Base-by-base conservation (phyloP, 441 rosid genomes). In the Eutrema salsugineum region DNA sequence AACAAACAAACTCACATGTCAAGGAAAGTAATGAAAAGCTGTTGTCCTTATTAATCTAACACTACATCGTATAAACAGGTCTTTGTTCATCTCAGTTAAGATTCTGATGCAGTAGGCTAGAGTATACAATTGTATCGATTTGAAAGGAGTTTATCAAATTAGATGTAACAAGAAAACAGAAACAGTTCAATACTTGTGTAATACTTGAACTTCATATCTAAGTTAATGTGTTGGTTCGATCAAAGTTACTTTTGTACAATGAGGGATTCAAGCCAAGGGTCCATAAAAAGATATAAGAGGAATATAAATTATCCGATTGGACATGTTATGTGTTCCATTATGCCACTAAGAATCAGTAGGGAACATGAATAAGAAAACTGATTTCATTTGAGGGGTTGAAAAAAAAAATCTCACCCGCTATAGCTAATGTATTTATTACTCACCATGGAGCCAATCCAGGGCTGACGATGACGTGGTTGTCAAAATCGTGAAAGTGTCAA, bases 371-470 rank as follows among this genome's bases (percentile, higher is more conserved):
- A 35, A 9, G 11, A 8, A 54, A 53, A 54, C 14, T 7, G 2
- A 11, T 27, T 19, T 54, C 30, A 28, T 11, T 40, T 2, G 27
- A 12, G 5, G 22, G 22, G 22, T n/a, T n/a, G 22, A 20, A 20
- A 67, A 40, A 27, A 22, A 17, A 16, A 14, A 38, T 16, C 28
- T 16, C 28, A 11, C 22, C 12, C 0, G 40, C 22, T 8, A 48
- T 38, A 56, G 42, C 16, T 24, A 48, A 22, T 43, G 40, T 43
- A 19, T 55, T n/a, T 43, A 24, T 61, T 27, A 75, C 92, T 89
- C 51, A 93, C 97, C 98, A 77, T 94, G 98, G 77, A 89, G 80
- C 93, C 93, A 94, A 60, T 79, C 72, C 11, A 94, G 75, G 28
- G 88, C 68, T 19, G 94, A 64, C n/a, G 97, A 89, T n/a, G 97